Base-by-base conservation (phyloP, 1,284 basidiomycete genomes). In the Pseudozyma pruni region DNA sequence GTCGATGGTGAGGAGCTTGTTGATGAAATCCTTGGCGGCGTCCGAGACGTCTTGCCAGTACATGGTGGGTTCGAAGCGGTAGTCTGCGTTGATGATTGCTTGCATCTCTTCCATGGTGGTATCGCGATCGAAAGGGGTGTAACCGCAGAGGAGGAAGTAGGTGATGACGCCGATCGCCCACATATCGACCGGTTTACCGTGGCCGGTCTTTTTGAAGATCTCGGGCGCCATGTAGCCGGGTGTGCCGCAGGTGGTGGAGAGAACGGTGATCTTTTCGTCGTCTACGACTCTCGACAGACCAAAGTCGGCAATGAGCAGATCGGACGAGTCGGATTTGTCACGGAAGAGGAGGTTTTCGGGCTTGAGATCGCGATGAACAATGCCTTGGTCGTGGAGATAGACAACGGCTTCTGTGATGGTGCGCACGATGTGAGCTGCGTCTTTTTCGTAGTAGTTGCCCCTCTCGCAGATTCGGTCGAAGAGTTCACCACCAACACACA, bases 381-480 rank as follows among this genome's bases (percentile, higher is more conserved):
- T 94, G 8, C 92, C 94, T 69, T 90, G 88, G 42, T 89, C 88
- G 81, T 98, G 95, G 53, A 98, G 90, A 83, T 98, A 96, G 69
- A 91, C 88, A 61, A 98, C 94, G 2, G 94, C 90, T 35, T 87
- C 87, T 74, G 92, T 87, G 79, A 98, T 91, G 6, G 91, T 94
- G 47, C 91, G 88, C 14, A 98, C 88, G 48, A 98, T 89, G 50
- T 87, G 88, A 1, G 94, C 92, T 0, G 95, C 96, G 80, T 98
- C 95, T 90, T 89, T 89, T 83, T 98, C 94, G 82, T 93, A 94
- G 84, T 97, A 97, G 83, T 93, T 94, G 42, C 95, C 94, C 82
- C 94, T 92, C 23, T 94, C 93, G 81, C 95, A 98, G 86, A 98
- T 98, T 47, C 96, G 88, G 84, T 98, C 95, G 79, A 98, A 98